Conservation (phyloP, 345 rosid genomes). For the Moricandia arvensis region DNA sequence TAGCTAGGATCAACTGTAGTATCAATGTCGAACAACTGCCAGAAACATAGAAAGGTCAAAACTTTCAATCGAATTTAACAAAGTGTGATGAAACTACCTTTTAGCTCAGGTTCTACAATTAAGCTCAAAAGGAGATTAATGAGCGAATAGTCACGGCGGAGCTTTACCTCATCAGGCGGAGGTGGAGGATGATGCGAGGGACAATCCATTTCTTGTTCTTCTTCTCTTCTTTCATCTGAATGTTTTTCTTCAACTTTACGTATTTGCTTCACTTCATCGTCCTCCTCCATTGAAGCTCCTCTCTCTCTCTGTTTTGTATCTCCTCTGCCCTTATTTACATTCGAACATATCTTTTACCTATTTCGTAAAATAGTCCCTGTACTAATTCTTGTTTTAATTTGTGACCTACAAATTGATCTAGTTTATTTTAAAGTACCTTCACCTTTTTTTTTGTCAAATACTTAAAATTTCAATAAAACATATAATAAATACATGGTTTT, state of each 20-base stretch:
- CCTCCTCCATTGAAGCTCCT: conserved; percentile 25
- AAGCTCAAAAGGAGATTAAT: not conserved
- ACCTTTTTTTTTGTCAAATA: too few species aligned
- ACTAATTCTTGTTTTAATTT: too few species aligned
- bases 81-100: not conserved
- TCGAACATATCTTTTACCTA: too few species aligned
- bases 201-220: not conserved
- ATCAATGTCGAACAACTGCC: conserved; percentile 78
- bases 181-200: conserved; percentile 38
- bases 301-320: not conserved
- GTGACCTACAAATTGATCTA: too few species aligned
- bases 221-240: not conserved
- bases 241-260: conserved; percentile 2
- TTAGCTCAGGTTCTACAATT: not conserved
- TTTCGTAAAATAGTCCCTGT: too few species aligned
- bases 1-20: conserved; percentile 95
- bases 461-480: too few species aligned
- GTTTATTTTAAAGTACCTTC: too few species aligned
- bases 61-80: not conserved
- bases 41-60: not conserved
- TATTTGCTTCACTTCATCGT: conserved; percentile 26
- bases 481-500: too few species aligned
- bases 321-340: conserved; percentile 7
- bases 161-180: conserved; percentile 31
- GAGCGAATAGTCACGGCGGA: not conserved